Conservation (phyloP, 768 basidiomycete species). For the Pleurotus salmoneostramineus region DNA sequence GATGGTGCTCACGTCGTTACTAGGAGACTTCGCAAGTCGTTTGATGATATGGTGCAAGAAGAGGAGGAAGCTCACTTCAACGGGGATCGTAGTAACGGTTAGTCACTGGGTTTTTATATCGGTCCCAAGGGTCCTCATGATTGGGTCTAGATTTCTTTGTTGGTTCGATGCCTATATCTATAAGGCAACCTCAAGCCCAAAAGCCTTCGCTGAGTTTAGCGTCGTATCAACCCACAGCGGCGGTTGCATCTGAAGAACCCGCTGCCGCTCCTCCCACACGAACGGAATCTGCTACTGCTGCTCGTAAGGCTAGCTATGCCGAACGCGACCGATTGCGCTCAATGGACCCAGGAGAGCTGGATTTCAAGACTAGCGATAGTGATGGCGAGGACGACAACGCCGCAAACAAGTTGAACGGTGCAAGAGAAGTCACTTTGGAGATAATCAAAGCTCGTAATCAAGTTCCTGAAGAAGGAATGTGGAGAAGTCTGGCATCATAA, state of each 20-base stretch:
- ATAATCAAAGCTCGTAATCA: conserved; percentile 69
- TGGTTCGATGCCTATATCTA: conserved; percentile 63
- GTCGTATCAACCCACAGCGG: conserved; percentile 53
- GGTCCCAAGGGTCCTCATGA: neutral
- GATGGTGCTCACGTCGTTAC: conserved; percentile 5
- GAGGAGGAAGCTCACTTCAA: neutral
- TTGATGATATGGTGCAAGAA: neutral
- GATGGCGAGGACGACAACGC: conserved; percentile 27
- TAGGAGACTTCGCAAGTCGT: conserved; percentile 14
- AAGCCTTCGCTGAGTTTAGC: conserved; percentile 44
- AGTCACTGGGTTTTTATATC: neutral
- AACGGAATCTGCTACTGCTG: conserved; percentile 37
- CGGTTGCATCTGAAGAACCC: conserved; percentile 26
- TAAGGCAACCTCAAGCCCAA: conserved; percentile 32
- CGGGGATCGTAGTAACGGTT: neutral
- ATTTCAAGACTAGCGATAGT: conserved; percentile 49
- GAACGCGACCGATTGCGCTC: conserved; percentile 62
- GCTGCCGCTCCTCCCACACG: conserved; percentile 19
- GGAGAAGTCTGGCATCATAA: conserved; percentile 66
- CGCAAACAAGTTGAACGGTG: conserved; percentile 36
- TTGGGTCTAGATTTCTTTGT: conserved; percentile 7
- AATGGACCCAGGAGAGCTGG: conserved; percentile 68
- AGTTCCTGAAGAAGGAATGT: conserved; percentile 73
- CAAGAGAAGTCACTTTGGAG: conserved; percentile 56
- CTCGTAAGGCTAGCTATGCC: conserved; percentile 62